Conservation (phyloP, 169 alveolate species). For the Plasmodium blacklocki region DNA sequence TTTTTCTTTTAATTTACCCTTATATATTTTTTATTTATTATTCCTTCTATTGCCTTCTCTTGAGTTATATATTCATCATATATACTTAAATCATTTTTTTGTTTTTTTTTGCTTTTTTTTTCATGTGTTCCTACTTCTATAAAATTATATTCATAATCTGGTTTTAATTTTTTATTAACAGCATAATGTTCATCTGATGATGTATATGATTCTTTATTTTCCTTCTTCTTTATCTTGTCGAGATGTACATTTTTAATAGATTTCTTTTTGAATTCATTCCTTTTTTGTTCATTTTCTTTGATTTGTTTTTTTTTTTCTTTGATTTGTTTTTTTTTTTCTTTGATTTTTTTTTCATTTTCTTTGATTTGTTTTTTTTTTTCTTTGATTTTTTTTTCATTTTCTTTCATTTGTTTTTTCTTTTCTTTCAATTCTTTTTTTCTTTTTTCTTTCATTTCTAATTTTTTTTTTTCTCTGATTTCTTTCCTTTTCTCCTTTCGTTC, state of each 20-base stretch:
- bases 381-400: neutral
- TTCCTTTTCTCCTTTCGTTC: neutral
- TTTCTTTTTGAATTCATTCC: neutral
- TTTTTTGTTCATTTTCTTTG: neutral
- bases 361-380: neutral
- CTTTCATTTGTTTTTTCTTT: constrained; percentile 3
- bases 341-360: neutral
- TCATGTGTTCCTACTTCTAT: constrained; percentile 29
- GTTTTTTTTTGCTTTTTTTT: neutral
- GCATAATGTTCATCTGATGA: neutral
- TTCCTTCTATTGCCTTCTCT: constrained; percentile 69
- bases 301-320: neutral
- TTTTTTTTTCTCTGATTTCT: neutral
- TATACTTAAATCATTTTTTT: neutral
- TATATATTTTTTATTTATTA: constrained; percentile 53
- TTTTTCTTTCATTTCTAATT: neutral
- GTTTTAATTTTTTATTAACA: neutral
- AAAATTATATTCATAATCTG: constrained; percentile 50
- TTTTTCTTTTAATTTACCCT: constrained; percentile 16
- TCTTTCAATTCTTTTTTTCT: neutral
- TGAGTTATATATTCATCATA: constrained; percentile 75
- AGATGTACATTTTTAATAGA: neutral
- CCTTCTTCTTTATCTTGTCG: neutral
- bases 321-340: no score
- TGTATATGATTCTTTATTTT: neutral